Base-by-base conservation (phyloP, 2,329 filamentous ascomycete species). In the Ceratocystis albifundus region DNA sequence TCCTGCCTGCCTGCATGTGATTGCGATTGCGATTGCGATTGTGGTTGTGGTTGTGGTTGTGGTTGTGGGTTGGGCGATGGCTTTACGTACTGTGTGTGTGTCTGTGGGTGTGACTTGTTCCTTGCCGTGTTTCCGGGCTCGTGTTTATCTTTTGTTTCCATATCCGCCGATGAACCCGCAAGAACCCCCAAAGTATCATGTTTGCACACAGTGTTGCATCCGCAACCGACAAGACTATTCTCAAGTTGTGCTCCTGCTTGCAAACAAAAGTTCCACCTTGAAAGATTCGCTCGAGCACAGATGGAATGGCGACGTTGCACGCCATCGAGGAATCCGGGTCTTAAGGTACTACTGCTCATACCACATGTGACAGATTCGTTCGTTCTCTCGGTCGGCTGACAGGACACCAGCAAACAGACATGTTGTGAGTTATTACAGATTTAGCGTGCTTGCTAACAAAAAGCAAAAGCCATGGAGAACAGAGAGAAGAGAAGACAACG, bases 261-360 rank as follows among this genome's bases (percentile, higher is more conserved):
- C 46, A 4, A 25, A 57, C 50, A 57, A 57, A 57, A 57, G 50
- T 57, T 30, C 50, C 50, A 30, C 50, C 20, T 22, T 50, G 10
- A 57, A 57, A 57, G 30, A 1, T 25, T 57, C 50, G 50, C 50
- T 28, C 28, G 22, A 57, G 50, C 50, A 57, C 50, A 57, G 50
- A 30, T 57, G 50, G 22, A 57, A 57, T 57, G 50, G 50, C 50
- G 25, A 57, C 25, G 22, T 57, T 57, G 50, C 22, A 30, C 50
- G 25, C 46, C 46, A 50, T 50, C n/a, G 46, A 4, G 5, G 10
- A 36, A 7, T 36, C 32, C 3, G 32, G 32, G 32, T 36, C 10
- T 36, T 36, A 36, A 36, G 32, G 32, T 36, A 10, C 32, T 36
- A 36, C 32, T 36, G 10, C 32, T 36, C 32, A 8, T 36, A 8